Percentiles rank a stretch among this genome's conserved stretches.
These are phyloP conservation scores for Mycogone perniciosa DNA, from an alignment of 2,329 filamentous ascomycete species.

Conservation along the genomic window DNA sequence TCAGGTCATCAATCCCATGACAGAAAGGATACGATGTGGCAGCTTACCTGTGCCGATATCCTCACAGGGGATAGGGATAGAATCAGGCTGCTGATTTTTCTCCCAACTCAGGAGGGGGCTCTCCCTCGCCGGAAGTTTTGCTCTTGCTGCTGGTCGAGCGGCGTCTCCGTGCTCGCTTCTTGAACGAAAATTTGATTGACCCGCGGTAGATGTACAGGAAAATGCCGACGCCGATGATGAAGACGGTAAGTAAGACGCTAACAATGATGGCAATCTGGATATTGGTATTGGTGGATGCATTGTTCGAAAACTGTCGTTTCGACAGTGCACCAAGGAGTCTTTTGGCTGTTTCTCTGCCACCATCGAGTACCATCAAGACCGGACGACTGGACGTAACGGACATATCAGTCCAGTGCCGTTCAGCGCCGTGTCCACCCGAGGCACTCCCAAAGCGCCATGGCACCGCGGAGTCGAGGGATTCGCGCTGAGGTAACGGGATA, in stretches of 20 bases:
- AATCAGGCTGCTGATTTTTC: too few relatives aligned
- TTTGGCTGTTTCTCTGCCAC: neutral
- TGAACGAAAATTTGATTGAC: slow-evolving; percentile 30
- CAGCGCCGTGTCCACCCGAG: neutral
- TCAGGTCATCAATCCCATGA: too few relatives aligned
- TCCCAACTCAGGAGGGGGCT: neutral
- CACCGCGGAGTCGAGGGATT: neutral
- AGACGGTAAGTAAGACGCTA: slow-evolving; percentile 34
- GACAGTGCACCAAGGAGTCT: neutral
- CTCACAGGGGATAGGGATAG: too few relatives aligned
- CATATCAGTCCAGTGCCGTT: neutral
- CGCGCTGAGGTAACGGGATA: slow-evolving; percentile 20
- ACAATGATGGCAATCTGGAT: slow-evolving; percentile 38
- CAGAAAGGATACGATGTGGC: too few relatives aligned
- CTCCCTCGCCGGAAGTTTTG: slow-evolving; percentile 20
- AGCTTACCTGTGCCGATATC: too few relatives aligned
- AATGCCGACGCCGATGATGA: slow-evolving; percentile 29
- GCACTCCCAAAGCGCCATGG: neutral
- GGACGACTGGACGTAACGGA: neutral
- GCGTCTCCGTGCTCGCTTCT: slow-evolving; percentile 16
- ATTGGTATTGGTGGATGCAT: slow-evolving; percentile 29
- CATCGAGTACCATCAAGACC: neutral
- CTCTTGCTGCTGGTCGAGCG: slow-evolving; percentile 24
- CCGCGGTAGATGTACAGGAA: slow-evolving; percentile 36
- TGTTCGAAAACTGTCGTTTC: slow-evolving; percentile 23